These are phyloP conservation scores for Durio zibethinus DNA, from an alignment of 345 rosid species.

Conservation along the genomic window DNA sequence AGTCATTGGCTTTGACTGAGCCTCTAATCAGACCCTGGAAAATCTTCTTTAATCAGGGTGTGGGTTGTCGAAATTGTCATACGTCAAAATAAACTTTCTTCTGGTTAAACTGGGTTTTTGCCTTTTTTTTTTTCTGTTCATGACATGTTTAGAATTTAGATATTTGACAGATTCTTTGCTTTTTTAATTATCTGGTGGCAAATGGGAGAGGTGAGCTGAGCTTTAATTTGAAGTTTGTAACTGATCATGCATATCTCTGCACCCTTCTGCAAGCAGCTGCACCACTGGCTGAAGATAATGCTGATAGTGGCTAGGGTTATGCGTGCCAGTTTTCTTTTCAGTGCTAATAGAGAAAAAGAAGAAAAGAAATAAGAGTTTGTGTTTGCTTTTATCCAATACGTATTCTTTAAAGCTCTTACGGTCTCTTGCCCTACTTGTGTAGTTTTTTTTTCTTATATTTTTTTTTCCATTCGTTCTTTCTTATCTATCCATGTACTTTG, in stretches of 20 bases:
- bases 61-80: background rate
- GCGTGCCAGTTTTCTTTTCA: constrained; percentile 33
- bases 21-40: background rate
- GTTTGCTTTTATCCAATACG: background rate
- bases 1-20: background rate
- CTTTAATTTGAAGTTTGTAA: constrained; percentile 16
- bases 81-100: background rate
- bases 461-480: no score
- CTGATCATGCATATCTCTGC: background rate
- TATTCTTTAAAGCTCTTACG: background rate
- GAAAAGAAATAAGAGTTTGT: background rate
- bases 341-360: background rate
- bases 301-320: constrained; percentile 30
- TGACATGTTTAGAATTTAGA: background rate
- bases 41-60: background rate
- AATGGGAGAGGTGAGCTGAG: background rate
- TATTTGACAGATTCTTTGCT: background rate
- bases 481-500: constrained; percentile 17
- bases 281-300: constrained; percentile 5
- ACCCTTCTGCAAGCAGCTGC: background rate
- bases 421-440: background rate
- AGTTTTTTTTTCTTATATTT: background rate
- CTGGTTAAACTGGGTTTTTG: background rate
- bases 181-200: background rate
- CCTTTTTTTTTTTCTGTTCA: background rate